Conservation (phyloP, 2,329 filamentous ascomycete species). For the Epichloe amarillans region DNA sequence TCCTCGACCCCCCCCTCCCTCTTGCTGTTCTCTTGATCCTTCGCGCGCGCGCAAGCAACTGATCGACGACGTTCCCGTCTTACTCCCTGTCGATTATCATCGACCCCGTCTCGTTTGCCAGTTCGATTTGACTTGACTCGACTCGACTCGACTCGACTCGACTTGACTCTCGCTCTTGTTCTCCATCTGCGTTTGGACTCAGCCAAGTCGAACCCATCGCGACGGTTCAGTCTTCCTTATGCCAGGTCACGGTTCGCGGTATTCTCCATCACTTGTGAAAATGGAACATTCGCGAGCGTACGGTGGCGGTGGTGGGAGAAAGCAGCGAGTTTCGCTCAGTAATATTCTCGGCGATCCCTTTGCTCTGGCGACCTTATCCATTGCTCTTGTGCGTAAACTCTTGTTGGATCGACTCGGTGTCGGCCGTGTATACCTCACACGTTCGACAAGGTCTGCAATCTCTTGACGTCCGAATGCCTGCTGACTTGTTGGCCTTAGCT, state of each 20-base stretch:
- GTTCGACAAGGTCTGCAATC: not conserved
- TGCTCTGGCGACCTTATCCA: conserved; percentile 85
- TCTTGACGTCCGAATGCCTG: not conserved
- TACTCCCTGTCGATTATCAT: not conserved
- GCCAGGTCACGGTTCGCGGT: conserved; percentile 60
- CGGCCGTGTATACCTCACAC: not conserved
- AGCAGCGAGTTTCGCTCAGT: conserved; percentile 54
- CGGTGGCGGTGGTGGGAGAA: conserved; percentile 36
- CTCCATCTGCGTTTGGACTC: not conserved
- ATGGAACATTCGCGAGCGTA: conserved; percentile 59
- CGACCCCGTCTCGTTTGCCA: not conserved
- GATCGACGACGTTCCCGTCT: not conserved
- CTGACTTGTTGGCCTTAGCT: conserved; percentile 41
- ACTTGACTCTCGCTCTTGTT: not conserved
- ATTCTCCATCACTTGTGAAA: conserved; percentile 65
- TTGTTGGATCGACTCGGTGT: not conserved
- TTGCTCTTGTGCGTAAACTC: conserved; percentile 60
- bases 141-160: not conserved
- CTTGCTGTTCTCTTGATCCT: not conserved
- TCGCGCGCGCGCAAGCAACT: conserved; percentile 1
- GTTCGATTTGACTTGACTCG: not conserved
- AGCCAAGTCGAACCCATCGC: not conserved
- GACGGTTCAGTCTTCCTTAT: conserved; percentile 33
- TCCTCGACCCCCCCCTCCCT: not conserved
- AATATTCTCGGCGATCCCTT: conserved; percentile 96